A percentile compares a stretch with the other conserved stretches of the same genome.
These are phyloP conservation scores for Suaeda aralocaspica DNA, from an alignment of 148 eudicot species.

Conservation along the genomic window DNA sequence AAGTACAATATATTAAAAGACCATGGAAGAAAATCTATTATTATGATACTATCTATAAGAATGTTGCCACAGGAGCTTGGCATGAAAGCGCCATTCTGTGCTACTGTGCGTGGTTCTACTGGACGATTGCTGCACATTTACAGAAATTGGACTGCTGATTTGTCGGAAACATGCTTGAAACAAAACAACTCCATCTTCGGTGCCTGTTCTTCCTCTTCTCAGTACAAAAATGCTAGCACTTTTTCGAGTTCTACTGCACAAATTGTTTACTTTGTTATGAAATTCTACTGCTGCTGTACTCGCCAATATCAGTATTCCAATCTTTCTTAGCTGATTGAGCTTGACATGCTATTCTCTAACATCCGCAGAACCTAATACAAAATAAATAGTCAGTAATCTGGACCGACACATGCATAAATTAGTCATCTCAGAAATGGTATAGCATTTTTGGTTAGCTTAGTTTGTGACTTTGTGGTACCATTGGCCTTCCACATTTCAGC, in stretches of 20 bases:
- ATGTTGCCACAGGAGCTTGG: neutral
- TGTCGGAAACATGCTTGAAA: neutral
- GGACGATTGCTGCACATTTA: neutral
- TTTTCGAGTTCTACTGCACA: neutral
- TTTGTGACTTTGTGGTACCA: no score
- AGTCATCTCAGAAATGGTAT: no score
- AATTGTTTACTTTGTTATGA: neutral
- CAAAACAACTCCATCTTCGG: neutral
- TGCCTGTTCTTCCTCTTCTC: neutral
- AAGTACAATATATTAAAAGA: no score
- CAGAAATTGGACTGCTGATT: neutral
- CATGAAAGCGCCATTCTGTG: neutral
- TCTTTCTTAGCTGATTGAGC: conserved; percentile 4
- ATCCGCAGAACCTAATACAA: conserved; percentile 60
- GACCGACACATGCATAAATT: neutral
- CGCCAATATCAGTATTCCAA: conserved; percentile 4
- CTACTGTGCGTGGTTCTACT: neutral
- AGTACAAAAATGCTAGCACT: neutral
- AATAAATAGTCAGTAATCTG: neutral
- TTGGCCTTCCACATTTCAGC: no score
- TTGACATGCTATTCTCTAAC: conserved; percentile 42
- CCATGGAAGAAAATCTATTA: neutral
- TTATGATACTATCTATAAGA: neutral
- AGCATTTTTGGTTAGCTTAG: no score
- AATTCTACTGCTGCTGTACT: neutral